Percentiles rank a stretch among this genome's conserved stretches.
Evolutionary conservation across 305 asterid species (phyloP).

Genomic region (Fraxinus xanthoxyloides): DNA sequence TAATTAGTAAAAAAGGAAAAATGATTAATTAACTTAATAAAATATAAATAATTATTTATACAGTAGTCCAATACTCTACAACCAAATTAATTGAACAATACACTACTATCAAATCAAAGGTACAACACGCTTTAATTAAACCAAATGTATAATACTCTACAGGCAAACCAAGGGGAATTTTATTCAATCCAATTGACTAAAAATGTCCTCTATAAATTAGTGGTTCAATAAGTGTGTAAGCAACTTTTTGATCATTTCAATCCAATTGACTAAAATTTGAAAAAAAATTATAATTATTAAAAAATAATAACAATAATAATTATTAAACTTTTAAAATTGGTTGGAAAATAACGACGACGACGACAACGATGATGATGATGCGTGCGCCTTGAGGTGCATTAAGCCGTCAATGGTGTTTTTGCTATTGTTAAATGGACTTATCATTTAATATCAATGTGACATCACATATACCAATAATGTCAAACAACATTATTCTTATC

Average conservation of each 20-base stretch:
- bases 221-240: not conserved
- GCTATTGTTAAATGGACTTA: not conserved
- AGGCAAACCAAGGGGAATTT: not conserved
- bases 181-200: not conserved
- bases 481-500: slow-evolving; percentile 36
- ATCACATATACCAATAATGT: not conserved
- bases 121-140: not conserved
- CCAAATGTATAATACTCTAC: not conserved
- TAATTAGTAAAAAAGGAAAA: not conserved
- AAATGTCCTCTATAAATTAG: not conserved
- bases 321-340: no score
- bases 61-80: not conserved
- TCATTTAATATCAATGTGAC: no score
- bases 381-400: not conserved
- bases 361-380: not conserved
- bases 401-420: no score
- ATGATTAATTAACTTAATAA: not conserved
- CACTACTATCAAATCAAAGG: not conserved
- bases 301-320: not conserved
- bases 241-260: not conserved
- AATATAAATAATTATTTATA: no score
- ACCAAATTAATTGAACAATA: no score
- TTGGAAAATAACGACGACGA: no score
- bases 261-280: not conserved
- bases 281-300: no score